Evolutionary conservation across 1,139 yeast species (phyloP).

Genomic region (Suzukiozyma palmioleophila): DNA sequence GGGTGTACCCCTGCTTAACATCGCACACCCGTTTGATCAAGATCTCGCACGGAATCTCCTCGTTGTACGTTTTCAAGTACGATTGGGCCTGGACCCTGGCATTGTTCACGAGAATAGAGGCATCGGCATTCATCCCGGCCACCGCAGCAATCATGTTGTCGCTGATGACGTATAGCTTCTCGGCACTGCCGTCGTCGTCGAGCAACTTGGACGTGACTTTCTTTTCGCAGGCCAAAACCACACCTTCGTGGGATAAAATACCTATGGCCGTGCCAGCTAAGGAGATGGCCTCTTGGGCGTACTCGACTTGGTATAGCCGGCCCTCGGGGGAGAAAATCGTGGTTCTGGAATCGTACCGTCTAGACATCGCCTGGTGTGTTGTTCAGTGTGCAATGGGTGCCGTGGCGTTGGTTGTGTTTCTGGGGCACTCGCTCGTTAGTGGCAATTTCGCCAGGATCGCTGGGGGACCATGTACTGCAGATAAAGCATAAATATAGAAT

Average conservation of each 20-base stretch:
- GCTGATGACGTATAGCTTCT: constrained; percentile 81
- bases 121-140: constrained; percentile 98
- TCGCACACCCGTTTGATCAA: constrained; percentile 88
- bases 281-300: constrained; percentile 95
- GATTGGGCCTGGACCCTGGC: constrained; percentile 86
- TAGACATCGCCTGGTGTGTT: constrained; percentile 27
- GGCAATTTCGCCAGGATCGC: too few relatives aligned
- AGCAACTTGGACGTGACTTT: constrained; percentile 87
- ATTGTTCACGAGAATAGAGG: constrained; percentile 81
- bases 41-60: constrained; percentile 87
- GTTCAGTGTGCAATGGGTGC: too few relatives aligned
- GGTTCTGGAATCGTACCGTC: constrained; percentile 87
- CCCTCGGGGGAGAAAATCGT: constrained; percentile 99
- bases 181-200: constrained; percentile 92
- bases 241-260: constrained; percentile 85
- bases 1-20: constrained; percentile 96
- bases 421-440: too few relatives aligned
- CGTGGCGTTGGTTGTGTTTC: too few relatives aligned
- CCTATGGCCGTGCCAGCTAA: constrained; percentile 99
- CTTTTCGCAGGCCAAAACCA: constrained; percentile 93
- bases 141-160: constrained; percentile 89
- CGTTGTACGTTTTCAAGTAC: constrained; percentile 80
- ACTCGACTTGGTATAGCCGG: constrained; percentile 90
- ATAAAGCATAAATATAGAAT: too few relatives aligned
- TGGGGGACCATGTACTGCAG: too few relatives aligned